Base-by-base conservation (phyloP, 192 early-diverging fungal genomes). In the Backusella morwellensis region DNA sequence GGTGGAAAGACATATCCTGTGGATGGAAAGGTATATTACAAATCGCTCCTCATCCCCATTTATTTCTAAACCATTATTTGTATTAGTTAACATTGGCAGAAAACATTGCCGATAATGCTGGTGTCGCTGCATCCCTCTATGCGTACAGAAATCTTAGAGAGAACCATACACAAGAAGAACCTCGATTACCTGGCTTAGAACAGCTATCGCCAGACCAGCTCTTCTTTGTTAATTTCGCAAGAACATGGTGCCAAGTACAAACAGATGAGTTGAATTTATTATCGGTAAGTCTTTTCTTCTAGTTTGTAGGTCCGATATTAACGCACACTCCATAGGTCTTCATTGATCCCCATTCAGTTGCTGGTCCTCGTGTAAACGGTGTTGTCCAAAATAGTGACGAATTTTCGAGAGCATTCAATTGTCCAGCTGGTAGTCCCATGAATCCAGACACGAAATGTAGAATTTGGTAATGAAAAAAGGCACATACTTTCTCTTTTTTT, bases 21-120 rank as follows among this genome's bases (percentile, higher is more conserved):
- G 35, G 81, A 92, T 75, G 91, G 91, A 12, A 70, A 80, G 47
- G 78, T 80, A 17, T 5, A 66, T 3, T 17, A 66, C 11, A 35
- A 12, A 44, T 12, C 1, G 32, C 8, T 0, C 38, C 11, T 9
- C 15, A 44, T 40, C 15, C 42, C 3, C 15, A 44, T 44, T 44
- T 44, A 44, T 44, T 14, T 44, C 5, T 44, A 1, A 17, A 8
- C 19, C 35, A 7, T n/a, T 12, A 23, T 35, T 2, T 44, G 15
- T 44, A 32, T 32, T 32, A 80, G 66, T 54, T 83, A 35, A 89
- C 86, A 2, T 47, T 92, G 6, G 82, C 81, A 12, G 90, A 91
- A 79, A 93, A 93, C 73, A 50, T 93, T 26, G 91, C 92, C 0
- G 92, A 93, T 74, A 91, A 88, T 80, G 90, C 86, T 1, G 92